Conservation (phyloP, 768 basidiomycete genomes). For the Termitomyces sp. region DNA sequence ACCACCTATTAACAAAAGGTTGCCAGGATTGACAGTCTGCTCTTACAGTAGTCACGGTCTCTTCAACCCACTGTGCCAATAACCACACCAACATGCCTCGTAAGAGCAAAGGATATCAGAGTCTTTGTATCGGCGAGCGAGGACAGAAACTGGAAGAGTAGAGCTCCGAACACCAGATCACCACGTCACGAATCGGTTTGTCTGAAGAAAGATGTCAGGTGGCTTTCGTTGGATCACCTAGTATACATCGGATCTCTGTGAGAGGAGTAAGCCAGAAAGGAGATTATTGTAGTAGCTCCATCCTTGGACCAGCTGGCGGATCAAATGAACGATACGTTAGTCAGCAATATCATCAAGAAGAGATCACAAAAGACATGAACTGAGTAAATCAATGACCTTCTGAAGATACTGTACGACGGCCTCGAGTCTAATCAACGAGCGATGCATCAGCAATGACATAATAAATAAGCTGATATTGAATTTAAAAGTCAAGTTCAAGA, state of each 20-base stretch:
- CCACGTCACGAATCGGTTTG: neutral
- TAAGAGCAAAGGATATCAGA: neutral
- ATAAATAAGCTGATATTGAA: neutral
- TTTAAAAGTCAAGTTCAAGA: neutral
- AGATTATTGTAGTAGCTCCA: too few relatives aligned
- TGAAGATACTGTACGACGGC: neutral
- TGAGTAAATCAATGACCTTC: neutral
- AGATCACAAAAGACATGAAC: neutral
- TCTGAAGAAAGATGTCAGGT: neutral
- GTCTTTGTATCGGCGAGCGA: neutral
- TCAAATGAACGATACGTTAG: too few relatives aligned
- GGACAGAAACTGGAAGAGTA: neutral
- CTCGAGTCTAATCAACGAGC: neutral
- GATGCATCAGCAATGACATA: neutral
- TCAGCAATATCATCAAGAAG: neutral
- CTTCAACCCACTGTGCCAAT: neutral
- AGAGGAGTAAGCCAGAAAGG: neutral
- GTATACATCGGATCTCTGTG: neutral
- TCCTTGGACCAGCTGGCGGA: too few relatives aligned
- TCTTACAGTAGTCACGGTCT: slow-evolving; percentile 8
- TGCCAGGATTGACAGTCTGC: slow-evolving; percentile 15
- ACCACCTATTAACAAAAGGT: neutral
- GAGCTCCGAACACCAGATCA: neutral
- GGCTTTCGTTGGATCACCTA: neutral
- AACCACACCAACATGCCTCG: neutral